These are phyloP conservation scores for Cercospora berteroae DNA, from an alignment of 2,329 filamentous ascomycete genomes.

Conservation along the genomic window DNA sequence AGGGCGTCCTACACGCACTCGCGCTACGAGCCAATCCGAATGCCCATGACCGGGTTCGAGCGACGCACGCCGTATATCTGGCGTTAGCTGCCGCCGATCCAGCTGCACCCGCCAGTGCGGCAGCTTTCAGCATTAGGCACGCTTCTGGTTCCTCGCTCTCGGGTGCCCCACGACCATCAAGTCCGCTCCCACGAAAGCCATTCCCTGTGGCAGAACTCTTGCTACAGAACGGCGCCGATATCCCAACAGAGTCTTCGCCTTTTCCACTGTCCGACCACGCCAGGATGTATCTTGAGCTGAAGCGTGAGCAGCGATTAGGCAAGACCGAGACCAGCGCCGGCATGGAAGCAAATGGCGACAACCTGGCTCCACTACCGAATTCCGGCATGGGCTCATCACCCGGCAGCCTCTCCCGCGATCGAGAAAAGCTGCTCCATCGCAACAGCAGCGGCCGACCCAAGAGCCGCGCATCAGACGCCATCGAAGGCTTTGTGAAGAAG, in stretches of 20 bases:
- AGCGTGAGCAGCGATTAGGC: constrained; percentile 49
- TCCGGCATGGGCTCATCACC: constrained; percentile 18
- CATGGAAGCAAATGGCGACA: constrained; percentile 50
- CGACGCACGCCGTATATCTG: constrained; percentile 84
- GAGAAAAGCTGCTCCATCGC: constrained; percentile 32
- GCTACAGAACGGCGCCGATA: constrained; percentile 88
- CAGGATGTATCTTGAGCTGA: constrained; percentile 81
- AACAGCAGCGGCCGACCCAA: constrained; percentile 28
- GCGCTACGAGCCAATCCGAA: constrained; percentile 87
- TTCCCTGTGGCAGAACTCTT: constrained; percentile 91
- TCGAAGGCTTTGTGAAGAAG: constrained; percentile 36
- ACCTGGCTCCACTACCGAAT: constrained; percentile 60
- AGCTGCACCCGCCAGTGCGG: constrained; percentile 60
- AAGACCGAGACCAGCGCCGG: constrained; percentile 26
- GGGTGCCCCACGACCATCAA: constrained; percentile 39
- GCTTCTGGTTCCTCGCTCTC: constrained; percentile 27
- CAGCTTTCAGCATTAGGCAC: constrained; percentile 37
- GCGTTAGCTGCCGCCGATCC: constrained; percentile 92
- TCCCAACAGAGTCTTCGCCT: constrained; percentile 71
- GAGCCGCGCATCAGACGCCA: constrained; percentile 28
- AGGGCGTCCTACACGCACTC: constrained; percentile 86
- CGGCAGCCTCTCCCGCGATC: constrained; percentile 9
- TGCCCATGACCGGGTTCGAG: constrained; percentile 76
- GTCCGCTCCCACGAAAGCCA: constrained; percentile 45
- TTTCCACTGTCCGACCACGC: constrained; percentile 82